Evolutionary conservation across 2,329 filamentous ascomycete genomes (phyloP).

Genomic region (Shiraia sp.): DNA sequence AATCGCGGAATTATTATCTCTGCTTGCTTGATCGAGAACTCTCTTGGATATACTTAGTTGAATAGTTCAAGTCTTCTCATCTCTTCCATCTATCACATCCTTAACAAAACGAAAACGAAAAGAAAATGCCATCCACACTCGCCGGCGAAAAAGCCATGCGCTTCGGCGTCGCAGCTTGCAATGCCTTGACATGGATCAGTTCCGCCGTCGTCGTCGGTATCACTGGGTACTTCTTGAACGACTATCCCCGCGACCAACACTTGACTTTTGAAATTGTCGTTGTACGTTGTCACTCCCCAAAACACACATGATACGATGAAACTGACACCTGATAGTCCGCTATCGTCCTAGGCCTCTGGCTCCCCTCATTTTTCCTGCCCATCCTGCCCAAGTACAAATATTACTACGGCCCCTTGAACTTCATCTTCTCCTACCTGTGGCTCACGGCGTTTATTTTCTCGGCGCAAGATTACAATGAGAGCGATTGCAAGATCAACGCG

Average conservation of each 20-base stretch:
- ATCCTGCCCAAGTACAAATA: conserved; percentile 43
- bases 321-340: conserved; percentile 38
- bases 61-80: too few species aligned
- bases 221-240: conserved; percentile 45
- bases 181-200: conserved; percentile 44
- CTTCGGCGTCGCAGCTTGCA: conserved; percentile 9
- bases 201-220: conserved; percentile 49
- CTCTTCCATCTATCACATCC: conserved; percentile 1
- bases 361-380: conserved; percentile 38
- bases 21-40: too few species aligned
- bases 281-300: conserved; percentile 33
- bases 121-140: conserved; percentile 11
- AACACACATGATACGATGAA: not conserved
- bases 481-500: conserved; percentile 34
- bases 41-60: too few species aligned
- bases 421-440: conserved; percentile 55
- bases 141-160: conserved; percentile 2
- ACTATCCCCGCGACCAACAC: conserved; percentile 37
- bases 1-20: too few species aligned
- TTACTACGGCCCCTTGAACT: conserved; percentile 47
- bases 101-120: too few species aligned
- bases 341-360: conserved; percentile 47
- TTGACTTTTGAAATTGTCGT: conserved; percentile 48
- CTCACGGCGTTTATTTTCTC: conserved; percentile 55
- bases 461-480: conserved; percentile 49